Percentiles rank a stretch among this genome's conserved stretches.
These are phyloP conservation scores for Pleoardoris graminearum DNA, from an alignment of 2,329 filamentous ascomycete species.

Conservation along the genomic window DNA sequence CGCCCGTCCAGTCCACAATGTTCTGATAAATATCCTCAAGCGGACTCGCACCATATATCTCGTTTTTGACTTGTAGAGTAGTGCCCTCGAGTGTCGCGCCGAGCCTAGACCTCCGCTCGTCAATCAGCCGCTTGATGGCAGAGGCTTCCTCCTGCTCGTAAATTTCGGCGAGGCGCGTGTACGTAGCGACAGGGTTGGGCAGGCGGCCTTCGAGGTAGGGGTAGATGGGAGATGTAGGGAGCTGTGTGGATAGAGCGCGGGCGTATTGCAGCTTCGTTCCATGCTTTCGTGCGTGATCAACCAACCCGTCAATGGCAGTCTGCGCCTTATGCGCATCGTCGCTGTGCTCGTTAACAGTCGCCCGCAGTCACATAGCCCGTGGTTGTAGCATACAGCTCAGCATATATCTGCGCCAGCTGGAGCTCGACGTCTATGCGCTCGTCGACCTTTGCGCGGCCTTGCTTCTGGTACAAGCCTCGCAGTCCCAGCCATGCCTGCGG, in stretches of 20 bases:
- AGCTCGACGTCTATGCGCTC: conserved; percentile 75
- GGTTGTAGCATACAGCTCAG: conserved; percentile 41
- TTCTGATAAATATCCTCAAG: conserved; percentile 80
- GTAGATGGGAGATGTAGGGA: conserved; percentile 83
- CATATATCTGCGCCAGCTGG: conserved; percentile 74
- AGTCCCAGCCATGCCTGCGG: conserved; percentile 90
- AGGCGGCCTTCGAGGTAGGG: conserved; percentile 80
- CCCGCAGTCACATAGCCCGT: no score
- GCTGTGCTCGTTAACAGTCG: conserved; percentile 36
- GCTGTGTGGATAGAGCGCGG: conserved; percentile 71
- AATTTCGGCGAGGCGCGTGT: conserved; percentile 79
- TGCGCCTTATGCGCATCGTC: conserved; percentile 64
- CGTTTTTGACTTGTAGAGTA: conserved; percentile 81
- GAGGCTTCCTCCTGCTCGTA: conserved; percentile 85
- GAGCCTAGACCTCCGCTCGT: conserved; percentile 82
- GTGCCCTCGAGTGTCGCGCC: conserved; percentile 84
- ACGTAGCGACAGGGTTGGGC: conserved; percentile 77
- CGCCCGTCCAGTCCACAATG: conserved; percentile 85
- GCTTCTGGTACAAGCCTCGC: conserved; percentile 80
- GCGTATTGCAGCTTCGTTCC: conserved; percentile 76
- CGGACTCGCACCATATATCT: conserved; percentile 75
- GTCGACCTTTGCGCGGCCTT: conserved; percentile 68
- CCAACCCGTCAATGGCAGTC: conserved; percentile 75
- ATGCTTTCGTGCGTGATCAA: conserved; percentile 71
- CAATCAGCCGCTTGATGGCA: conserved; percentile 86